Evolutionary conservation across 345 rosid genomes (phyloP).

Genomic region (Brassica carinata): DNA sequence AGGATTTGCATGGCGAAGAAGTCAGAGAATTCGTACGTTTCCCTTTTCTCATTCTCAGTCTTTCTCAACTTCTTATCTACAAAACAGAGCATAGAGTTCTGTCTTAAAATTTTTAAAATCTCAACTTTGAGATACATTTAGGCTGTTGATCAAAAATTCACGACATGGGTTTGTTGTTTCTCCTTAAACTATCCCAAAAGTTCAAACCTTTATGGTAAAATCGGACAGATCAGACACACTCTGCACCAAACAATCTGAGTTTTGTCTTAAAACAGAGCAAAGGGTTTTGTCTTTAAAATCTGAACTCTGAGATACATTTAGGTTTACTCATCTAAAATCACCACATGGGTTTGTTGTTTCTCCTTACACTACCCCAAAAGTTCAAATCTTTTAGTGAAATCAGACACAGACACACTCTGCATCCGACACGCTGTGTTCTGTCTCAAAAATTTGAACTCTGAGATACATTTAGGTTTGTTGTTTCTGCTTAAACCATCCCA

Average conservation of each 20-base stretch:
- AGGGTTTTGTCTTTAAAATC: neutral
- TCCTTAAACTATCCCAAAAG: neutral
- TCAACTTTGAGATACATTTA: neutral
- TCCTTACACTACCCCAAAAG: neutral
- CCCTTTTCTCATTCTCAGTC: neutral
- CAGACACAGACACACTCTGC: neutral
- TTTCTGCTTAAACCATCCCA: neutral
- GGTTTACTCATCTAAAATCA: too few species aligned
- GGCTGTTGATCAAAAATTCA: neutral
- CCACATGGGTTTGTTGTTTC: too few species aligned
- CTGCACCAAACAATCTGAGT: neutral
- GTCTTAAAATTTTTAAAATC: constrained; percentile 3
- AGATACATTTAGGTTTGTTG: neutral
- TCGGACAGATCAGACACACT: neutral
- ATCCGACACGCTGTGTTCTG: neutral
- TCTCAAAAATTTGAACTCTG: neutral
- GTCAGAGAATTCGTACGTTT: constrained; percentile 75
- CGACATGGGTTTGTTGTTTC: constrained; percentile 18
- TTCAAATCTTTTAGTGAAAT: neutral
- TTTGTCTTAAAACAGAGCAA: too few species aligned
- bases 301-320: neutral
- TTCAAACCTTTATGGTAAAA: neutral
- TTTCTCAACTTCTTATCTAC: neutral
- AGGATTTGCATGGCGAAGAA: constrained; percentile 88
- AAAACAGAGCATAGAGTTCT: neutral